Conservation (phyloP, 129 eudicot genomes). For the Arctium minus region DNA sequence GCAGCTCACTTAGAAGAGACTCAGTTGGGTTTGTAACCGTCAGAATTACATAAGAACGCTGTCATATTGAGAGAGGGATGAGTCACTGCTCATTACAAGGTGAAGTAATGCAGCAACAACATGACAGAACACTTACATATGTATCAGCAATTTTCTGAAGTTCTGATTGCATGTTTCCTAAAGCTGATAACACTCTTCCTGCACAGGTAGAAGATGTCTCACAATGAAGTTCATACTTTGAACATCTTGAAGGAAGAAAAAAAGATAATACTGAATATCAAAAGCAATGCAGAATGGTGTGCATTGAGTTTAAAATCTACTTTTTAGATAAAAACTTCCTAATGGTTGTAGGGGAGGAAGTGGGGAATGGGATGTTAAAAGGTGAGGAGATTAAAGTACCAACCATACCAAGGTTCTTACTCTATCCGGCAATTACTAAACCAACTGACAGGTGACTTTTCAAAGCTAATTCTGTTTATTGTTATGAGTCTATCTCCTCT, state of each 20-base stretch:
- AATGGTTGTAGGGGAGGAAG: neutral
- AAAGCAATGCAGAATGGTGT: neutral
- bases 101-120: conserved; percentile 9
- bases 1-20: conserved; percentile 82
- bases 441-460: neutral
- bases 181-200: conserved; percentile 62
- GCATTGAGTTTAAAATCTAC: neutral
- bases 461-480: neutral
- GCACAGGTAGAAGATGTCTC: conserved; percentile 23
- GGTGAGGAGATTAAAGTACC: neutral
- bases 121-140: conserved; percentile 60
- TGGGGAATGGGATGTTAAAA: neutral
- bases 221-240: neutral
- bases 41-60: conserved; percentile 73
- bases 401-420: neutral
- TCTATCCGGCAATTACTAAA: neutral
- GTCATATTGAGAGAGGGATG: conserved; percentile 27
- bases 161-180: conserved; percentile 75
- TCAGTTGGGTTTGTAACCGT: conserved; percentile 92
- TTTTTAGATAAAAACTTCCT: neutral
- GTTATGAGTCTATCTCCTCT: neutral
- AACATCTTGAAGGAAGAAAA: neutral
- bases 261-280: neutral
- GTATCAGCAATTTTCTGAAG: conserved; percentile 75
- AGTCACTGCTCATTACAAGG: conserved; percentile 11